Conservation (phyloP, 2,329 filamentous ascomycete genomes). For the Tolypocladium paradoxum region DNA sequence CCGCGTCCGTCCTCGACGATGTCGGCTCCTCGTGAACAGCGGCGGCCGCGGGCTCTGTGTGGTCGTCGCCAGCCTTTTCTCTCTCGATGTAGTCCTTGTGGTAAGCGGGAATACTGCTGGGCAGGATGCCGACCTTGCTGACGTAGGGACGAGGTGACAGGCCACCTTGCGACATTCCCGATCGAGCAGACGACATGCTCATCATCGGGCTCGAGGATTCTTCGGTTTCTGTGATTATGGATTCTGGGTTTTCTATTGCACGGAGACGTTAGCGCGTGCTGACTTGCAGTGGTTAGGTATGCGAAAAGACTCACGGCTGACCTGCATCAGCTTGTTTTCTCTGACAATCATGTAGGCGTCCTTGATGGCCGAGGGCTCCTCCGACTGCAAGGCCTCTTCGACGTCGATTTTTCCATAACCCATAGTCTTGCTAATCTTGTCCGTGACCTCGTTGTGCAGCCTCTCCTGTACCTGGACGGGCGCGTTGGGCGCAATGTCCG, state of each 20-base stretch:
- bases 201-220: slow-evolving; percentile 38
- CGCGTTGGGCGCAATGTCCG: slow-evolving; percentile 69
- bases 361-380: slow-evolving; percentile 96
- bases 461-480: slow-evolving; percentile 74
- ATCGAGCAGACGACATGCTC: slow-evolving; percentile 44
- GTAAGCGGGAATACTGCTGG: slow-evolving; percentile 81
- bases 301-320: slow-evolving; percentile 59
- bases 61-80: slow-evolving; percentile 41
- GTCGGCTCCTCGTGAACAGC: slow-evolving; percentile 35
- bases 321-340: slow-evolving; percentile 95
- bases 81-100: slow-evolving; percentile 86
- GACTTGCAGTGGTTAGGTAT: slow-evolving; percentile 1
- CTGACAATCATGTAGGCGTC: slow-evolving; percentile 97
- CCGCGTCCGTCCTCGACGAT: slow-evolving; percentile 50
- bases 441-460: slow-evolving; percentile 83
- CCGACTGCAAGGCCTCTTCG: slow-evolving; percentile 80
- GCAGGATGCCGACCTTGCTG: slow-evolving; percentile 84
- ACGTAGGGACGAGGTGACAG: slow-evolving; percentile 46
- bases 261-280: slow-evolving; percentile 12
- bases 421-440: slow-evolving; percentile 96
- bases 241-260: slow-evolving; percentile 22
- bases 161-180: slow-evolving; percentile 37
- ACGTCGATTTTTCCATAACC: slow-evolving; percentile 93
- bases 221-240: slow-evolving; percentile 22
- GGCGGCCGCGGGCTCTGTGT: slow-evolving; percentile 29